phyloP scores from a whole-genome alignment of 2,329 filamentous ascomycete species.

The Graphilbum sp. region DNA sequence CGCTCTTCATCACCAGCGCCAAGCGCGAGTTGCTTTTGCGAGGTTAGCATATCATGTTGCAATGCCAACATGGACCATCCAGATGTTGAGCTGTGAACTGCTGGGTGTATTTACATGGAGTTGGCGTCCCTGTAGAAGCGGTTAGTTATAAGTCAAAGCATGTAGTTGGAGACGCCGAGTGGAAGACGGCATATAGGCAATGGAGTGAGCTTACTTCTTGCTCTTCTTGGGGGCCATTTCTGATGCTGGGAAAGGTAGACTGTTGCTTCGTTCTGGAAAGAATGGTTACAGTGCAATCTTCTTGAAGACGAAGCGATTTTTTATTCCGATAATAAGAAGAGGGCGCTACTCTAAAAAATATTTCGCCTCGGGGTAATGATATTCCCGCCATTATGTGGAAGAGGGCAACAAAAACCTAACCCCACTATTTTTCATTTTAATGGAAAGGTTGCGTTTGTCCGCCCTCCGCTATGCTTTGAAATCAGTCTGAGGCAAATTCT shows the following conservation, averaged over 20 bases:
- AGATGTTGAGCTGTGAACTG: no score
- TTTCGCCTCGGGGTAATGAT: neutral
- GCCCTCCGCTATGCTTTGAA: constrained; percentile 32
- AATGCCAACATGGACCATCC: no score
- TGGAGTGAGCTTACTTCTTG: constrained; percentile 26
- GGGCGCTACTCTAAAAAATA: neutral
- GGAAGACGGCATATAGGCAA: no score
- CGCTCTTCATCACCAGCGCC: constrained; percentile 47
- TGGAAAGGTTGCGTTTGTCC: constrained; percentile 7
- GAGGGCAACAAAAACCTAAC: constrained; percentile 20
- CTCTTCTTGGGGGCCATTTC: constrained; percentile 55
- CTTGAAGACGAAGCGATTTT: no score
- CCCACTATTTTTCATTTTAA: constrained; percentile 14
- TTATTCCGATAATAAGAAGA: no score
- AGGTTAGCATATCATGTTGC: constrained; percentile 46
- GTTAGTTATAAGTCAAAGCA: constrained; percentile 1
- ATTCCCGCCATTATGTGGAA: constrained; percentile 6
- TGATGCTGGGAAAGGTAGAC: constrained; percentile 22
- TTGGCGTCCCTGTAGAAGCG: constrained; percentile 7
- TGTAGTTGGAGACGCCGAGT: no score
- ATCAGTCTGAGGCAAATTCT: constrained; percentile 21
- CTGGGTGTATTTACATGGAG: constrained; percentile 8
- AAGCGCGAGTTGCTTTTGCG: constrained; percentile 43
- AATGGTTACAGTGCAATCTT: neutral
- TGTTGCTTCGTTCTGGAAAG: constrained; percentile 7